Conservation (phyloP, 768 basidiomycete genomes). For the Boletus edulis region DNA sequence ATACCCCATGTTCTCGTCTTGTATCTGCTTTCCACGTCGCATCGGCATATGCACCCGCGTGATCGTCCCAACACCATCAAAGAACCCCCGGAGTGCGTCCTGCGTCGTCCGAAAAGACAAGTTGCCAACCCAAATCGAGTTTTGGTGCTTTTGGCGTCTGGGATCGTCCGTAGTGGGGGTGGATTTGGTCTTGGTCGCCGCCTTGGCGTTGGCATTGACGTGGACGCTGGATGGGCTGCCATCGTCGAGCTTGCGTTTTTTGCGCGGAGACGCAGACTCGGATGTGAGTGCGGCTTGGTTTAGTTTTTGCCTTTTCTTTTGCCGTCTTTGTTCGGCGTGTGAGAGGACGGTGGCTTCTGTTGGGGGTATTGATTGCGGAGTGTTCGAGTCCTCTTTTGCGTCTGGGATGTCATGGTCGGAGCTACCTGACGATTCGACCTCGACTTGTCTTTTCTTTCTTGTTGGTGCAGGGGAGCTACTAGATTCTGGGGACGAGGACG, state of each 20-base stretch:
- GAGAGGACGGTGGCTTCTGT: conserved; percentile 52
- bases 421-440: conserved; percentile 15
- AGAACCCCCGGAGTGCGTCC: conserved; percentile 68
- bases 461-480: conserved; percentile 27
- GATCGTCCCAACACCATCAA: conserved; percentile 68
- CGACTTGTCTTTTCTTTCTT: conserved; percentile 24
- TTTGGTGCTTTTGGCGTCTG: conserved; percentile 54
- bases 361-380: conserved; percentile 1
- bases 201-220: background rate
- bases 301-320: conserved; percentile 45
- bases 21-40: conserved; percentile 53
- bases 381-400: conserved; percentile 1
- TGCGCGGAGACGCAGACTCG: conserved; percentile 23
- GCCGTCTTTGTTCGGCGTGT: conserved; percentile 68
- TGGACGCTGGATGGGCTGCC: background rate
- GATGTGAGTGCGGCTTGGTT: background rate
- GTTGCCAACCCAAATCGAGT: conserved; percentile 97
- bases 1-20: conserved; percentile 77
- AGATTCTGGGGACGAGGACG: conserved; percentile 32
- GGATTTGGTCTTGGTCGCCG: background rate
- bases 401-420: conserved; percentile 26
- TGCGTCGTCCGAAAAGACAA: conserved; percentile 85
- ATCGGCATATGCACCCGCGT: conserved; percentile 86
- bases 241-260: conserved; percentile 49
- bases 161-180: conserved; percentile 1